Evolutionary conservation across 1,284 basidiomycete genomes (phyloP).

Genomic region (Ceratobasidium sp.): DNA sequence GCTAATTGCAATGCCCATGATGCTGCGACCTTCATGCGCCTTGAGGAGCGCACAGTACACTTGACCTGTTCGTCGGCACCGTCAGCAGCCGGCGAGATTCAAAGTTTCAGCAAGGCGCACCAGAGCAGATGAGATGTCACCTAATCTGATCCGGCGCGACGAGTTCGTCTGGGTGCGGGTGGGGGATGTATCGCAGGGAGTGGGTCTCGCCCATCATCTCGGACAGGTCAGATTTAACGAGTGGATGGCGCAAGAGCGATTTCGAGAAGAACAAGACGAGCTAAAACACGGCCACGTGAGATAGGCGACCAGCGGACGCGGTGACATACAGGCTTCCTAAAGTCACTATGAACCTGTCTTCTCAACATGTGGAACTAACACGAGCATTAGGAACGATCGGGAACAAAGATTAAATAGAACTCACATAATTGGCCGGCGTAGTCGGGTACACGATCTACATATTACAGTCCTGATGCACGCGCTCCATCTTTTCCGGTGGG

Average conservation of each 20-base stretch:
- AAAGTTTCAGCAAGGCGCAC: slow-evolving; percentile 56
- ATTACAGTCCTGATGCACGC: slow-evolving; percentile 99
- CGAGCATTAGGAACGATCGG: background rate
- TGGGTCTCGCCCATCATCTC: slow-evolving; percentile 93
- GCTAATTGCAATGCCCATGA: slow-evolving; percentile 94
- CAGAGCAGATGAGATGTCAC: slow-evolving; percentile 90
- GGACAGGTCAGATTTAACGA: slow-evolving; percentile 85
- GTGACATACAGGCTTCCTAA: slow-evolving; percentile 85
- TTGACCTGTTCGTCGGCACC: slow-evolving; percentile 72
- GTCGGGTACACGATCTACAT: slow-evolving; percentile 99
- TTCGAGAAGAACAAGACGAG: slow-evolving; percentile 98
- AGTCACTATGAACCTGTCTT: slow-evolving; percentile 96
- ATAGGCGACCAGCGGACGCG: slow-evolving; percentile 22
- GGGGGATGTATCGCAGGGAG: slow-evolving; percentile 95
- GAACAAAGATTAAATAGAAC: slow-evolving; percentile 52
- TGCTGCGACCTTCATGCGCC: slow-evolving; percentile 88
- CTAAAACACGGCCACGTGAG: slow-evolving; percentile 57
- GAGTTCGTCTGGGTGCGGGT: slow-evolving; percentile 78
- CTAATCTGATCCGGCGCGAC: slow-evolving; percentile 88
- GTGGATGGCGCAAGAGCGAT: slow-evolving; percentile 92
- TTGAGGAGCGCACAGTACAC: slow-evolving; percentile 92
- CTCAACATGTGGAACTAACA: slow-evolving; percentile 90
- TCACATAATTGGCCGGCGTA: slow-evolving; percentile 90
- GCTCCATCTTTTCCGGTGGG: slow-evolving; percentile 87
- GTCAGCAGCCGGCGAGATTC: background rate